Conservation (phyloP, 306 rosid species). For the Glycine tomentella region DNA sequence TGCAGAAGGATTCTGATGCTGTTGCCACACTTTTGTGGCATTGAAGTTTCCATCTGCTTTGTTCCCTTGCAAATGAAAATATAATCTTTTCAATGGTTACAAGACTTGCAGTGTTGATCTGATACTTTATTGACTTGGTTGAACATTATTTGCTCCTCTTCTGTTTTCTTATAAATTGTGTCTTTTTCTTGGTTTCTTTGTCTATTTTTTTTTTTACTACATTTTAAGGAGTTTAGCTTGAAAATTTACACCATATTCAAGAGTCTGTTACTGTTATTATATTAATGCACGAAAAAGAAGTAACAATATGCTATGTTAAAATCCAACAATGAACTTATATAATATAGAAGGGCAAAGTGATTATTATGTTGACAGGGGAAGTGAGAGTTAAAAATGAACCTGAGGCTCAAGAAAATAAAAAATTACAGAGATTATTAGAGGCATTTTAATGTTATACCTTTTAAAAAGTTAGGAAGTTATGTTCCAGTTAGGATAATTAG, state of each 20-base stretch:
- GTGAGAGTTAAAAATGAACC: background rate
- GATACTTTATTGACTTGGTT: no score
- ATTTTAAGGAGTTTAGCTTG: background rate
- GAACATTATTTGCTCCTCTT: background rate
- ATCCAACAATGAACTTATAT: no score
- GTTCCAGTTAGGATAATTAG: background rate
- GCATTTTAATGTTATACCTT: no score
- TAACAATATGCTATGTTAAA: no score
- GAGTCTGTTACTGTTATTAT: background rate
- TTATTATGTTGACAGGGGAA: background rate
- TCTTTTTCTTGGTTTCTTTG: background rate
- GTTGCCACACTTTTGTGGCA: background rate
- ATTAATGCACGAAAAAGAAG: background rate
- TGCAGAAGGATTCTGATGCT: constrained; percentile 11
- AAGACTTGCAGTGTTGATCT: no score
- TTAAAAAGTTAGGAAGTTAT: background rate
- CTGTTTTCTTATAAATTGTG: background rate
- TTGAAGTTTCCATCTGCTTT: background rate
- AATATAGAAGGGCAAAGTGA: background rate
- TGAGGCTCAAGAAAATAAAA: background rate
- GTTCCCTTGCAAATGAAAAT: background rate
- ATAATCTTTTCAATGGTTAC: background rate
- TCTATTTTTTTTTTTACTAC: background rate
- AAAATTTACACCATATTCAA: background rate
- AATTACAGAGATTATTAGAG: background rate